Percentiles rank a stretch among this genome's conserved stretches.
These are phyloP conservation scores for Daldinia grandis DNA, from an alignment of 495 filamentous ascomycete species.

Conservation along the genomic window DNA sequence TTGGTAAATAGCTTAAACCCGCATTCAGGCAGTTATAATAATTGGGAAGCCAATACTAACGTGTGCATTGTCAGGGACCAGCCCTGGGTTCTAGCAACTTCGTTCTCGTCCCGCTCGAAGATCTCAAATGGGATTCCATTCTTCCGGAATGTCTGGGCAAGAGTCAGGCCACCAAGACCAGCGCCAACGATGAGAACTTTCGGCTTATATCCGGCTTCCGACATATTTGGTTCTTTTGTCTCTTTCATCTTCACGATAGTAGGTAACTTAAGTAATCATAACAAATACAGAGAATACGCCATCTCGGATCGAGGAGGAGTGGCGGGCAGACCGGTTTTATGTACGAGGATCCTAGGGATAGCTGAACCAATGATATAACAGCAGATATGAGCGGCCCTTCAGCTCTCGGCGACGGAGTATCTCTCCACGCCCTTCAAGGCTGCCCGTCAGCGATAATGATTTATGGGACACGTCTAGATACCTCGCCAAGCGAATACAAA, in stretches of 20 bases:
- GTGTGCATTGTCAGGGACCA: conserved; percentile 49
- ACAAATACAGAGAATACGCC: background rate
- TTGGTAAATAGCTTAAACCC: conserved; percentile 3
- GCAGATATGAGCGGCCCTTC: background rate
- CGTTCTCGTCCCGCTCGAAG: conserved; percentile 59
- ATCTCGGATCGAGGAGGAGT: background rate
- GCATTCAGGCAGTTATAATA: background rate
- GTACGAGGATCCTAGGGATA: background rate
- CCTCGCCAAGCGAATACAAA: background rate
- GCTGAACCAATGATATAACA: conserved; percentile 14
- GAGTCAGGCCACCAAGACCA: conserved; percentile 60
- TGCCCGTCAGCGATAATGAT: background rate
- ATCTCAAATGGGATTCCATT: conserved; percentile 60
- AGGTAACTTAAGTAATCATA: background rate
- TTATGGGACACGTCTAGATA: background rate
- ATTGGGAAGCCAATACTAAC: conserved; percentile 12
- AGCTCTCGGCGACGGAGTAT: conserved; percentile 36
- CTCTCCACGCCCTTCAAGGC: conserved; percentile 4
- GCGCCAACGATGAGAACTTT: conserved; percentile 59
- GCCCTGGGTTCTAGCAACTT: conserved; percentile 46
- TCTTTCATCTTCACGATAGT: conserved; percentile 28
- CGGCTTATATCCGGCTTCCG: conserved; percentile 29
- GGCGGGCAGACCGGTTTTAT: conserved; percentile 19
- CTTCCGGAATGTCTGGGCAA: conserved; percentile 62
- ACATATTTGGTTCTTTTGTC: conserved; percentile 27